Base-by-base conservation (phyloP, 2,329 filamentous ascomycete species). In the Aspergillus sclerotialis region DNA sequence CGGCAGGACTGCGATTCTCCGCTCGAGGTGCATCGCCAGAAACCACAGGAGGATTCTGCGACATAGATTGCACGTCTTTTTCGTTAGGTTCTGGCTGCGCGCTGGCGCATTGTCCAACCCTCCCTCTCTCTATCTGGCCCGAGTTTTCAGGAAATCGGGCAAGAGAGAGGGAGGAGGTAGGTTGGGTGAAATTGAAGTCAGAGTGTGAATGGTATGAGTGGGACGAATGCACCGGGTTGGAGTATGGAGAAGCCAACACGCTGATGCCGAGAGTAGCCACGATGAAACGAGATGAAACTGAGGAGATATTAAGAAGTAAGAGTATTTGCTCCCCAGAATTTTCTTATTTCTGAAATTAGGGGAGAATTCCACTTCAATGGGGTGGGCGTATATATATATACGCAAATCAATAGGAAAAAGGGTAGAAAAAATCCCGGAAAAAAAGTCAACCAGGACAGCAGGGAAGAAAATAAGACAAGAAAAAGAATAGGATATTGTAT, bases 211-310 rank as follows among this genome's bases (percentile, higher is more conserved):
- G 55, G 38, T 56, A 53, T 48, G 51, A 51, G 39, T 50, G 50
- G 28, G 56, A 49, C 28, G 53, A 46, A 43, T 52, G 45, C 33
- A 56, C 47, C 37, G 56, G 43, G 33, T 48, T 45, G 28, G 58
- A 41, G 39, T 60, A 61, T 37, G 58, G 46, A 35, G 55, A 41
- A 40, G 50, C 52, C 40, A 55, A 55, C 43, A 57, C 54, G 46
- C 49, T 57, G 45, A 59, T 53, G 41, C 55, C 59, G 38, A 64
- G 50, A 42, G 58, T 58, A 57, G 61, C 62, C 61, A 64, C 56
- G 55, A 41, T 63, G 60, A 50, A 45, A 31, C 19, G 32, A 30
- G 35, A 34, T 30, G 32, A 33, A 26, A 38, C 27, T 40, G 31
- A 25, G 23, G 19, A 29, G 13, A 13, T 25, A 32, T 24, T 14